These are phyloP conservation scores for Mallotus nudiflorus DNA, from an alignment of 345 rosid genomes.

Conservation along the genomic window DNA sequence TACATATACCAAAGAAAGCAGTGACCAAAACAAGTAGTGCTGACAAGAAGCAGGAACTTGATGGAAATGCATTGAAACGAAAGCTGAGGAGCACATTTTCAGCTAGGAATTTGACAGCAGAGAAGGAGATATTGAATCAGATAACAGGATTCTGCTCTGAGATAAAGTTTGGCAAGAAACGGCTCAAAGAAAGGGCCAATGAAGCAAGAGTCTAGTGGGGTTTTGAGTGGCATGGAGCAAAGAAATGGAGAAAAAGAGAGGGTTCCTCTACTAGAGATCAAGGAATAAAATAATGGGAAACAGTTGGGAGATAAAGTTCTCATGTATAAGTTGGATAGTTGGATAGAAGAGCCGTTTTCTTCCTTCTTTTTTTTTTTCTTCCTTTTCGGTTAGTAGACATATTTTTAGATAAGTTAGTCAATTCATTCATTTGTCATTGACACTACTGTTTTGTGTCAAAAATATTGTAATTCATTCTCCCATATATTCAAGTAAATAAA, in stretches of 20 bases:
- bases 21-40: background rate
- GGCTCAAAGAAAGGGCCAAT: conserved; percentile 16
- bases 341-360: too few relatives aligned
- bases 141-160: conserved; percentile 21
- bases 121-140: conserved; percentile 23
- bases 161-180: conserved; percentile 22
- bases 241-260: conserved; percentile 14
- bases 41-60: conserved; percentile 1
- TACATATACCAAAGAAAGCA: conserved; percentile 8
- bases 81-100: conserved; percentile 26
- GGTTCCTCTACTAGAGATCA: conserved; percentile 15
- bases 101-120: conserved; percentile 13
- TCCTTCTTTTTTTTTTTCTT: too few relatives aligned
- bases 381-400: too few relatives aligned
- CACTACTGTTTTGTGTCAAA: too few relatives aligned
- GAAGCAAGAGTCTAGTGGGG: too few relatives aligned
- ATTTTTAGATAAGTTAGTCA: too few relatives aligned
- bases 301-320: too few relatives aligned
- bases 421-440: too few relatives aligned
- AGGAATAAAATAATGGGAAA: background rate
- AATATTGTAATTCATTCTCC: too few relatives aligned
- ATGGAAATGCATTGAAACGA: background rate
- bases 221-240: conserved; percentile 15
- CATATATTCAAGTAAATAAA: too few relatives aligned
- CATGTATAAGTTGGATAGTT: too few relatives aligned